phyloP scores from a whole-genome alignment of 768 basidiomycete genomes.

The Sarcomyxa edulis region DNA sequence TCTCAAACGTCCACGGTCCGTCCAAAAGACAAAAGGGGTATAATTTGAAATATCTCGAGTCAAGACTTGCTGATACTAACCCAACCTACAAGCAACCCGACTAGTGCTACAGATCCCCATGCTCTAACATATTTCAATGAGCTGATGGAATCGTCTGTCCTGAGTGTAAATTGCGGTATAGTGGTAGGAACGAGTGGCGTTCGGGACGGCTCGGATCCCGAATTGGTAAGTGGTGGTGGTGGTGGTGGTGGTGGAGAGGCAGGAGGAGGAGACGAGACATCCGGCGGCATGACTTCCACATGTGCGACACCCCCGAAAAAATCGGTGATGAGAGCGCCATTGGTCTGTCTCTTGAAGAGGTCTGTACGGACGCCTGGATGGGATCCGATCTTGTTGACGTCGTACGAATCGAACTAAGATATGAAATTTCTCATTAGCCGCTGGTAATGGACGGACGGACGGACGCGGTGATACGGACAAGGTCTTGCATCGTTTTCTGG shows the following conservation, averaged over 20 bases:
- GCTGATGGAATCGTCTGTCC: no score
- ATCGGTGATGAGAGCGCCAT: constrained; percentile 64
- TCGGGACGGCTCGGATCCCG: no score
- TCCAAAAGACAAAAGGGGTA: not conserved
- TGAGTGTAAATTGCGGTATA: no score
- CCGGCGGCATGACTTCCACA: constrained; percentile 49
- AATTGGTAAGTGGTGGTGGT: no score
- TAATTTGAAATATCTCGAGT: no score
- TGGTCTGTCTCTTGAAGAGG: constrained; percentile 67
- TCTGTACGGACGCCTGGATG: constrained; percentile 87
- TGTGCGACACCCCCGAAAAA: constrained; percentile 88
- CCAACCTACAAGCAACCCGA: constrained; percentile 26
- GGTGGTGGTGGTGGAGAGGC: not conserved
- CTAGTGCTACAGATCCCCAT: constrained; percentile 22
- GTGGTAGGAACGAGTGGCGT: no score
- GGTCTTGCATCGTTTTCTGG: constrained; percentile 70
- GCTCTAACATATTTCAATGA: constrained; percentile 17
- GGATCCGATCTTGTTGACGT: constrained; percentile 70
- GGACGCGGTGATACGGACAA: constrained; percentile 47
- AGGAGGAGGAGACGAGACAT: not conserved
- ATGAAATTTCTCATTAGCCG: not conserved
- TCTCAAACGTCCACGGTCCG: no score
- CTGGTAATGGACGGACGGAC: not conserved
- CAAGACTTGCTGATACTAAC: constrained; percentile 15
- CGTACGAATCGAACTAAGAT: constrained; percentile 73